Percentiles rank a stretch among this genome's conserved stretches.
Evolutionary conservation across 768 basidiomycete species (phyloP).

Genomic region (Chlorophyllum brunneum): DNA sequence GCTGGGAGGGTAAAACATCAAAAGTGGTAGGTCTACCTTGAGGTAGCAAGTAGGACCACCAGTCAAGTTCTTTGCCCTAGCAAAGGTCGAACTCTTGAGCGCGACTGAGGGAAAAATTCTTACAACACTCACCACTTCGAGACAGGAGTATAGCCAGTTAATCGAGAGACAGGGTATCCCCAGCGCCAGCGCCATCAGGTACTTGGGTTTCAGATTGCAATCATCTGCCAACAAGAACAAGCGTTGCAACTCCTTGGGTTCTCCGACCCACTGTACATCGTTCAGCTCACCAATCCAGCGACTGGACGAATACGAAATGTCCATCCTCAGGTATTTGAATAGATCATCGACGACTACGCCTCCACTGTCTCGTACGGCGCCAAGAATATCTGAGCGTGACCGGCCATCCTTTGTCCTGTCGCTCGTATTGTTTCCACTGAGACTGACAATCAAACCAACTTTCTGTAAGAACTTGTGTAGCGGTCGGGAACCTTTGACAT

Average conservation of each 20-base stretch:
- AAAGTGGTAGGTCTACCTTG: slow-evolving; percentile 51
- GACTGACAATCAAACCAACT: slow-evolving; percentile 59
- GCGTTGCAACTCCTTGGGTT: slow-evolving; percentile 35
- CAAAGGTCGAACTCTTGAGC: neutral
- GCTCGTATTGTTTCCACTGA: slow-evolving; percentile 33
- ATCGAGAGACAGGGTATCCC: slow-evolving; percentile 79
- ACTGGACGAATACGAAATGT: slow-evolving; percentile 36
- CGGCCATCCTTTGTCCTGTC: slow-evolving; percentile 36
- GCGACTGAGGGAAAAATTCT: neutral
- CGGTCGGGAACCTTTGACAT: slow-evolving; percentile 20
- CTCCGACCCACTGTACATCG: slow-evolving; percentile 44
- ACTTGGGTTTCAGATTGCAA: slow-evolving; percentile 71
- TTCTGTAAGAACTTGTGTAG: slow-evolving; percentile 36
- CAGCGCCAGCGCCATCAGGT: slow-evolving; percentile 74
- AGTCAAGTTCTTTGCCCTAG: slow-evolving; percentile 44
- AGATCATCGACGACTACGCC: slow-evolving; percentile 65
- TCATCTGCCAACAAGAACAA: slow-evolving; percentile 70
- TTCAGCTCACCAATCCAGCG: slow-evolving; percentile 49
- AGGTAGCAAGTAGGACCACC: slow-evolving; percentile 56
- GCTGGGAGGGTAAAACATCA: slow-evolving; percentile 37
- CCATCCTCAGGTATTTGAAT: slow-evolving; percentile 50
- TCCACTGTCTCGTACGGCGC: slow-evolving; percentile 44
- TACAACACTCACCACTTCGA: slow-evolving; percentile 25
- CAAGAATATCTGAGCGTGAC: slow-evolving; percentile 25
- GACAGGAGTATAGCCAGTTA: slow-evolving; percentile 47